Base-by-base conservation (phyloP, 345 rosid species). In the Toxicodendron radicans region DNA sequence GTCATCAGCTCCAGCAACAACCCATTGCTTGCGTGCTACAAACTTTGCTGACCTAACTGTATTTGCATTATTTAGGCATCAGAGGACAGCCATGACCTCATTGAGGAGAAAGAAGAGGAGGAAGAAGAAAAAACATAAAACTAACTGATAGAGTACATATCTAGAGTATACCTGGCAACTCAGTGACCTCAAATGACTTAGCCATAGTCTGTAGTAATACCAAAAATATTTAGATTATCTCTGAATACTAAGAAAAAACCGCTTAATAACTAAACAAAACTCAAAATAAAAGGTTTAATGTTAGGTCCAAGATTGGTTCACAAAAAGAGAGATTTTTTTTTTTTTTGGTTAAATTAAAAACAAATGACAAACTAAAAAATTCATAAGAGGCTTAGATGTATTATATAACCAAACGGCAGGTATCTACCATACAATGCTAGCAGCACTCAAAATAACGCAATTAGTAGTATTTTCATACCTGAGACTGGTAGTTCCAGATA, bases 31-130 rank as follows among this genome's bases (percentile, higher is more conserved):
- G 64, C 94, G 89, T 1, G 94, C 85, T 6, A 96, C 79, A 81
- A 96, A 96, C 85, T 96, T 96, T 54, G 99, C 98, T 48, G 99
- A 90, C 82, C 99, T 87, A 77, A 93, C 99, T 96, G 95, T 82
- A 83, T 70, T 53, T 43, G 43, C 64, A 70, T 63, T 79, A 76
- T 72, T 70, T 45, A 69, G 51, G 72, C 38, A 46, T 78, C 62
- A 80, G 76, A 73, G 60, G 57, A 72, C 3, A 24, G 17, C 35
- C 17, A 53, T n/a, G 45, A 77, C 32, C 35, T 68, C 46, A 53
- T 45, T 74, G 58, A 10, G 43, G 74, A 5, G 33, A 69, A 77
- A 82, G 57, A 32, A 58, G 51, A 54, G 11, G 45, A 20, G 20
- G 10, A 68, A 76, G 52, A 2, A 35, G 58, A 35, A 65, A 77